Evolutionary conservation across 495 filamentous ascomycete species (phyloP), one percentile per base, ranked within the genome.

Genomic region (Trypethelium eluteriae): DNA sequence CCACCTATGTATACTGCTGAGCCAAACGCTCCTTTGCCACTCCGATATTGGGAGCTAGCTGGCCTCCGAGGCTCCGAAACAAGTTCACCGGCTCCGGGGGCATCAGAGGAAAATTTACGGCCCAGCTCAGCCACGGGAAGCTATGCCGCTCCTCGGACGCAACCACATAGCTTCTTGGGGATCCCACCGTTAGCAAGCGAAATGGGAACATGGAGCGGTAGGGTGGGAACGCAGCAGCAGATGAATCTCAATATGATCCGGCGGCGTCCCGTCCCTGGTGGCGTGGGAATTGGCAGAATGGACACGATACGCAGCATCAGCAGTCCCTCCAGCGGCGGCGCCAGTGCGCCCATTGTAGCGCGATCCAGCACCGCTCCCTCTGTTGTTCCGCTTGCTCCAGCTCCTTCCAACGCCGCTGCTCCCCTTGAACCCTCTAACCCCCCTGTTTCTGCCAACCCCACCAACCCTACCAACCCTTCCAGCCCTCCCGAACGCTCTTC

Each of bases 1-100:
- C 67, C 70, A 56, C 71, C 71, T 12, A 64, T 70, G 38, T 72
- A 72, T 36, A 70, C 68, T 36, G 71, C 70, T 50, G 71, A 72
- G 62, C 71, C 71, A 2, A 72, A 72, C 39, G 69, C 71, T 5
- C 71, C 71, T 11, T 59, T 72, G 16, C 71, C 71, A 25, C 65
- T 69, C n/a, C 68, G 69, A 6, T 72, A 68, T 38, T 64, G 71
- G 32, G 71, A 67, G 9, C 66, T 72, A 66, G 71, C 71, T 34
- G 71, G 71, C 2, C 50, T 72, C 5, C 53, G 53, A 7, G 36
- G 53, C 53, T 59, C 53, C 2, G 53, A 18, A 59, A 35, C 53
- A 6, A 59, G 53, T 14, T 36, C 14, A 18, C 53, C 53, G 32
- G 36, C 11, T 14, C 53, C 18, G 7, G 25, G 6, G 36, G 14